Percentiles rank a stretch among this genome's conserved stretches.
Conservation (phyloP, 2,329 filamentous ascomycete genomes). For the Aureobasidium zeae region DNA sequence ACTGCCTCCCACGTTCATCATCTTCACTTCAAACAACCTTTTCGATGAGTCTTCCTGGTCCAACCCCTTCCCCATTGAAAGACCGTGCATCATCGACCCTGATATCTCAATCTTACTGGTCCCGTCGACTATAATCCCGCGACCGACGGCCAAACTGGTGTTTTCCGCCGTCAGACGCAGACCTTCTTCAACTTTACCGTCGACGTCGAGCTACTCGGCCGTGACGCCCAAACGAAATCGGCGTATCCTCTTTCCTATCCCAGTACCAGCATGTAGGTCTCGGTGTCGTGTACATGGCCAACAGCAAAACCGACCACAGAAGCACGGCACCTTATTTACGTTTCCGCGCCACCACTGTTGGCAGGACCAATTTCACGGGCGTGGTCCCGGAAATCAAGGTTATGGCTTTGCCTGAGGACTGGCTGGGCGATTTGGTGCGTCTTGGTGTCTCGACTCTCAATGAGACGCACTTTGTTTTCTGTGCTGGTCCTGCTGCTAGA, state of each 20-base stretch:
- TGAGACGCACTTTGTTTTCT: constrained; percentile 36
- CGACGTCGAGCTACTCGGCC: constrained; percentile 38
- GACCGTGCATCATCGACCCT: constrained; percentile 33
- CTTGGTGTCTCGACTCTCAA: constrained; percentile 38
- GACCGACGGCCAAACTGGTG: constrained; percentile 42
- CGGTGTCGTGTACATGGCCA: constrained; percentile 22
- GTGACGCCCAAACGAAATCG: constrained; percentile 40
- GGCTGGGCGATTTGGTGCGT: constrained; percentile 31
- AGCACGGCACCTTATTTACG: constrained; percentile 33
- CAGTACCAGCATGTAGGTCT: constrained; percentile 47
- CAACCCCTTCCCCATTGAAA: constrained; percentile 40
- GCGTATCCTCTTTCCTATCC: constrained; percentile 43
- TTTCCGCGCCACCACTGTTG: constrained; percentile 32
- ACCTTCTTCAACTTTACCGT: constrained; percentile 45
- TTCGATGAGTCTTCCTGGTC: constrained; percentile 39
- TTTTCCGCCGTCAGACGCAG: constrained; percentile 47
- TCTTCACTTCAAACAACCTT: constrained; percentile 39
- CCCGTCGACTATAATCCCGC: constrained; percentile 42
- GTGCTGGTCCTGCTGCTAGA: constrained; percentile 21
- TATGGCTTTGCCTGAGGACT: constrained; percentile 33
- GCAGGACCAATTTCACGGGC: constrained; percentile 30
- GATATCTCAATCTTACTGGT: constrained; percentile 49
- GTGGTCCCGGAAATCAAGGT: constrained; percentile 32
- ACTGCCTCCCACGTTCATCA: constrained; percentile 27
- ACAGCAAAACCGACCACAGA: constrained; percentile 12